These are phyloP conservation scores for Globisporangium cederbergense DNA, from an alignment of 352 stramenopile species.

Conservation along the genomic window DNA sequence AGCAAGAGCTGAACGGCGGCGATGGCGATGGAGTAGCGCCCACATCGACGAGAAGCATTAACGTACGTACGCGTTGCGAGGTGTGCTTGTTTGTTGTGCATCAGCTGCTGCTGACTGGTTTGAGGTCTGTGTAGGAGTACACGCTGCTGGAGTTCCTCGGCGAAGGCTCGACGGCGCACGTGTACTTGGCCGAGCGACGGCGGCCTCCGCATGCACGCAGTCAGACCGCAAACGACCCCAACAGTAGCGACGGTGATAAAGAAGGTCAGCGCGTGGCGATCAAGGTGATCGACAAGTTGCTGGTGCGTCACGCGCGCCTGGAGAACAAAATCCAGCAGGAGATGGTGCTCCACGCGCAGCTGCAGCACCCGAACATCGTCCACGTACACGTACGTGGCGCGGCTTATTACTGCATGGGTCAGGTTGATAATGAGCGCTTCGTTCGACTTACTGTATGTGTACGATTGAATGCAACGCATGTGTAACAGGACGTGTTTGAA, in stretches of 20 bases:
- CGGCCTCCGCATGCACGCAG: not conserved
- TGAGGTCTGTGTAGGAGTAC: constrained; percentile 37
- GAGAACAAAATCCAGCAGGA: constrained; percentile 64
- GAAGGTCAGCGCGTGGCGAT: constrained; percentile 52
- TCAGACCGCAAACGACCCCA: not conserved
- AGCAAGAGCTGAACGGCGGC: not conserved
- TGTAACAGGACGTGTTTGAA: constrained; percentile 53
- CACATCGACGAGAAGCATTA: constrained; percentile 3
- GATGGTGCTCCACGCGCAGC: constrained; percentile 60
- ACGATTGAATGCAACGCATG: not conserved
- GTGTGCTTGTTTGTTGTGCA: not conserved
- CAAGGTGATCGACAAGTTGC: constrained; percentile 82
- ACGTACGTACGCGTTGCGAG: constrained; percentile 6
- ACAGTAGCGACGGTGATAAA: not conserved
- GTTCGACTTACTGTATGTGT: not conserved
- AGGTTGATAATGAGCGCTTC: not conserved
- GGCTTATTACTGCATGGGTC: not conserved
- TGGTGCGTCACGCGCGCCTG: constrained; percentile 53
- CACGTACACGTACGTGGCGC: constrained; percentile 69
- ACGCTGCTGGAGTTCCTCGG: constrained; percentile 71
- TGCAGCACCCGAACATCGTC: constrained; percentile 99
- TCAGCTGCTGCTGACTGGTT: not conserved
- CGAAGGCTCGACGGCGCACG: constrained; percentile 70
- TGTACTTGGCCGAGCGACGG: constrained; percentile 53
- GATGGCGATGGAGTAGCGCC: not conserved